These are phyloP conservation scores for Wickerhamomyces chaumierensis DNA, from an alignment of 805 yeast genomes.

Conservation along the genomic window DNA sequence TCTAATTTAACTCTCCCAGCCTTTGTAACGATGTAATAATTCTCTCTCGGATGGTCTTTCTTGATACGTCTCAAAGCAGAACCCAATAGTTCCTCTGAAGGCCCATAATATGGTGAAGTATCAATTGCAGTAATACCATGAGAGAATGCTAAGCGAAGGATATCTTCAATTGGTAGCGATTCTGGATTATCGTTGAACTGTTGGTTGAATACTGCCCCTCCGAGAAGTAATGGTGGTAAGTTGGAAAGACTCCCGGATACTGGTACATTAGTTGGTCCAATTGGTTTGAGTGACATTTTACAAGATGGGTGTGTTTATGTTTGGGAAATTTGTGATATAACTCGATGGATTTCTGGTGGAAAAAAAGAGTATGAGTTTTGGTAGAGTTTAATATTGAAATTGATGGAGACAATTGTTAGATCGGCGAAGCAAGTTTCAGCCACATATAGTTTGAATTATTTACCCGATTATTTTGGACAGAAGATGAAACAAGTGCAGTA, in stretches of 20 bases:
- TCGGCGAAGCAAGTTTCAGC: too few relatives aligned
- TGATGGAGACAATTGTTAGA: too few relatives aligned
- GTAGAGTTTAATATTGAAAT: too few relatives aligned
- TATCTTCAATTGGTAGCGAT: slow-evolving; percentile 41
- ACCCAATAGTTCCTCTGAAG: slow-evolving; percentile 71
- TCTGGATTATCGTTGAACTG: slow-evolving; percentile 69
- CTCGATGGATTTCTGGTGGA: too few relatives aligned
- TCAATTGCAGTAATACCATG: slow-evolving; percentile 71
- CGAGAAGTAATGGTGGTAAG: slow-evolving; percentile 55
- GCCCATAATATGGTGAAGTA: slow-evolving; percentile 91
- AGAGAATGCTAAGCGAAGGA: slow-evolving; percentile 49
- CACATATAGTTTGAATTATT: too few relatives aligned
- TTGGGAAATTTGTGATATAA: too few relatives aligned
- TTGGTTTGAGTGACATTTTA: slow-evolving; percentile 10
- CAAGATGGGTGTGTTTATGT: too few relatives aligned
- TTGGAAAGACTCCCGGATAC: slow-evolving; percentile 17
- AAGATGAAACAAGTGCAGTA: too few relatives aligned
- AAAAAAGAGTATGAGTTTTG: too few relatives aligned
- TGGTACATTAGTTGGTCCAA: slow-evolving; percentile 10
- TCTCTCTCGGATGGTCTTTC: slow-evolving; percentile 39
- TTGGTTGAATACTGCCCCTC: slow-evolving; percentile 82
- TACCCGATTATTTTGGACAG: too few relatives aligned
- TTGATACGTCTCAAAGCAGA: slow-evolving; percentile 36
- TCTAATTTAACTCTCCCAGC: slow-evolving; percentile 66
- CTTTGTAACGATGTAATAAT: slow-evolving; percentile 68